A percentile compares a stretch with the other conserved stretches of the same genome.
Evolutionary conservation across 2,329 filamentous ascomycete genomes (phyloP).

Genomic region (Cercospora janseana): DNA sequence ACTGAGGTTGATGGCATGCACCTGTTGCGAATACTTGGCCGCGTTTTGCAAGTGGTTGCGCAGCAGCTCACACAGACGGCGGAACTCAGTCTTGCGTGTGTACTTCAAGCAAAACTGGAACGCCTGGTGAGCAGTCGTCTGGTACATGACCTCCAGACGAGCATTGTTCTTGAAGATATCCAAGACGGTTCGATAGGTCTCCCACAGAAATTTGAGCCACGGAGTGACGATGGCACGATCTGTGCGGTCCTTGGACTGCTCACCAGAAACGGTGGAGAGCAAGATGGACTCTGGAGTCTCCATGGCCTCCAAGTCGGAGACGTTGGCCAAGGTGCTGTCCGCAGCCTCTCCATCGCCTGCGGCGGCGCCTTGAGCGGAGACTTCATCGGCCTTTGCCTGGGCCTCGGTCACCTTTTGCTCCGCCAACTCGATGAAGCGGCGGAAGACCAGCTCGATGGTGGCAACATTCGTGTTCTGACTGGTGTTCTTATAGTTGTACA

Average conservation of each 20-base stretch:
- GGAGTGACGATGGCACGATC: slow-evolving; percentile 97
- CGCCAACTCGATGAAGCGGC: slow-evolving; percentile 96
- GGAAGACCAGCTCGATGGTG: slow-evolving; percentile 96
- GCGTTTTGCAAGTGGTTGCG: slow-evolving; percentile 98
- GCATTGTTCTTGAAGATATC: slow-evolving; percentile 99
- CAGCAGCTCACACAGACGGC: slow-evolving; percentile 93
- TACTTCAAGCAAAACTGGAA: slow-evolving; percentile 99
- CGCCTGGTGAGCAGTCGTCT: slow-evolving; percentile 94
- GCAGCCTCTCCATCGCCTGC: slow-evolving; percentile 58
- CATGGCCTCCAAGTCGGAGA: slow-evolving; percentile 93
- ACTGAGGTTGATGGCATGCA: slow-evolving; percentile 98
- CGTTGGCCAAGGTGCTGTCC: slow-evolving; percentile 66
- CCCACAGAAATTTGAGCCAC: slow-evolving; percentile 99
- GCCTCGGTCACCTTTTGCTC: slow-evolving; percentile 94
- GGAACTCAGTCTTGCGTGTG: slow-evolving; percentile 98
- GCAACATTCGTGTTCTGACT: slow-evolving; percentile 98
- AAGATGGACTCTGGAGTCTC: slow-evolving; percentile 98
- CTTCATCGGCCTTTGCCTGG: slow-evolving; percentile 92
- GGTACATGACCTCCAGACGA: slow-evolving; percentile 94
- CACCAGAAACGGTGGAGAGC: slow-evolving; percentile 93
- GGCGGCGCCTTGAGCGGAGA: slow-evolving; percentile 74
- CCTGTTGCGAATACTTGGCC: slow-evolving; percentile 97
- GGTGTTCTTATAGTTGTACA: slow-evolving; percentile 99
- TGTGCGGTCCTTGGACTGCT: slow-evolving; percentile 95
- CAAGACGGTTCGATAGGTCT: slow-evolving; percentile 96